phyloP scores from a whole-genome alignment of 1,284 basidiomycete species.

The Papiliotrema laurentii region DNA sequence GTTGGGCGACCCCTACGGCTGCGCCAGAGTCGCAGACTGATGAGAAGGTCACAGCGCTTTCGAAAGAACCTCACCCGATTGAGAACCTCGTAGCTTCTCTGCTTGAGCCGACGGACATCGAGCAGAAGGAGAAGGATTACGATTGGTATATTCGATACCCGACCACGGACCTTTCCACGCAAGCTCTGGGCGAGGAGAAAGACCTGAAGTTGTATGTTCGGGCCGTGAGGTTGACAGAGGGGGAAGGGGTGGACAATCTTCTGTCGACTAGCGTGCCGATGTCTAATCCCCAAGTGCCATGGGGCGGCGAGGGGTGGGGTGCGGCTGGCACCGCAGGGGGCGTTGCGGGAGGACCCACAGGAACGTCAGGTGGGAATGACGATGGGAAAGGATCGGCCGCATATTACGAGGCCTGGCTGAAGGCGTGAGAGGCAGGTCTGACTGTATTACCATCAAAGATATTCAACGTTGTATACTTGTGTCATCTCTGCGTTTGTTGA shows the following conservation, averaged over 20 bases:
- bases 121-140: conserved; percentile 63
- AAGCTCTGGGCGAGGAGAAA: conserved; percentile 46
- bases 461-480: too few species aligned
- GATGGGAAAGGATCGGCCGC: too few species aligned
- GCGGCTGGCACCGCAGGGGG: too few species aligned
- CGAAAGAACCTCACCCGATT: conserved; percentile 57
- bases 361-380: too few species aligned
- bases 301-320: too few species aligned
- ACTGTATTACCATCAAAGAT: too few species aligned
- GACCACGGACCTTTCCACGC: conserved; percentile 36
- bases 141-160: conserved; percentile 58
- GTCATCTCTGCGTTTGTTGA: too few species aligned
- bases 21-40: conserved; percentile 2
- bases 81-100: conserved; percentile 60
- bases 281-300: background rate
- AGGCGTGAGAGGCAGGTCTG: too few species aligned
- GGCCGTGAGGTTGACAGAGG: conserved; percentile 37
- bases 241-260: conserved; percentile 30
- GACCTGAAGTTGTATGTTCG: conserved; percentile 48
- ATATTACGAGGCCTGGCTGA: too few species aligned
- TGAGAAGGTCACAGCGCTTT: background rate
- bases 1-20: conserved; percentile 18
- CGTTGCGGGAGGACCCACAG: too few species aligned
- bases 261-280: conserved; percentile 1
- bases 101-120: conserved; percentile 57